Conservation (phyloP, 805 yeast genomes). For the Diddensiella santjacobensis region DNA sequence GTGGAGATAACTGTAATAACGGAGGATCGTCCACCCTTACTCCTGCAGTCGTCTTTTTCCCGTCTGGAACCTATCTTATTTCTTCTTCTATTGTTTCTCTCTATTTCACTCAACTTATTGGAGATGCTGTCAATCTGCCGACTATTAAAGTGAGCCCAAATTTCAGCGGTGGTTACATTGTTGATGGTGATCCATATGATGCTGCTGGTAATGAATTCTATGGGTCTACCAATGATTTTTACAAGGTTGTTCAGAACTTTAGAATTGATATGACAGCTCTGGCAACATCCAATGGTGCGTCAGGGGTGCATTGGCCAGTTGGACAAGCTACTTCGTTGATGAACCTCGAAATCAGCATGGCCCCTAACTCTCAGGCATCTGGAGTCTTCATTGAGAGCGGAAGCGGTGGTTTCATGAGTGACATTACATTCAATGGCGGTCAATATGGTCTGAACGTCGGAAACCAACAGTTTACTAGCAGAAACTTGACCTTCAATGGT, state of each 20-base stretch:
- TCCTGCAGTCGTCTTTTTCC: slow-evolving; percentile 5
- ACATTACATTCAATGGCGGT: neutral
- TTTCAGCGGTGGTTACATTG: neutral
- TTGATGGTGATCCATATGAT: neutral
- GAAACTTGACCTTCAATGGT: neutral
- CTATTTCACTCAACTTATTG: neutral
- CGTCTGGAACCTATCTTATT: slow-evolving; percentile 4
- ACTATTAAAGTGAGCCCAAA: neutral
- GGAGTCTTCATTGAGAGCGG: neutral
- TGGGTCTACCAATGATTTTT: neutral
- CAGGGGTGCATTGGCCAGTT: neutral
- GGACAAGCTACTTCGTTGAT: neutral
- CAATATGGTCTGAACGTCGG: neutral
- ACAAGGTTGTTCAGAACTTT: neutral
- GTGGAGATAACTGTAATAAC: neutral
- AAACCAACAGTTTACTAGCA: neutral
- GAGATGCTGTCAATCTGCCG: neutral
- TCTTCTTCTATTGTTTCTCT: neutral
- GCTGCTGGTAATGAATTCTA: neutral
- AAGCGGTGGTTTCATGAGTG: neutral
- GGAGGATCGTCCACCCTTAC: neutral
- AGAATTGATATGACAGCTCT: neutral
- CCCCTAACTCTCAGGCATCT: neutral
- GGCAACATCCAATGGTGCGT: neutral
- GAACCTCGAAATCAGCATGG: neutral